Evolutionary conservation across 352 stramenopile genomes (phyloP), one percentile per base, ranked within the genome.

Genomic region (Albugo laibachii): DNA sequence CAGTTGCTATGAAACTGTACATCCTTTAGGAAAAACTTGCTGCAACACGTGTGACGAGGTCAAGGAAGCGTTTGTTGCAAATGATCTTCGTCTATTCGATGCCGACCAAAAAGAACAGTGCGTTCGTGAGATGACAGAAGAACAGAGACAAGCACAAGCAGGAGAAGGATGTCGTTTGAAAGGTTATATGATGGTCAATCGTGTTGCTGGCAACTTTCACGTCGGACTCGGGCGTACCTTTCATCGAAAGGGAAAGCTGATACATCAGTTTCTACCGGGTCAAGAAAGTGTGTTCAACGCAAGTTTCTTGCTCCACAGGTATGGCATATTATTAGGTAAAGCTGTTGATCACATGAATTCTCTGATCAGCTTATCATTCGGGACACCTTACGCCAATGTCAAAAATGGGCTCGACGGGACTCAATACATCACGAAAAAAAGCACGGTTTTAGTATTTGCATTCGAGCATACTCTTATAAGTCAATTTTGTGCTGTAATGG

Each of bases 1-100:
- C 10, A 91, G 80, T 51, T 99, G 95, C 63, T 98, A 95, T 59
- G 84, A 87, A 38, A 88, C 83, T 13, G 59, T 49, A 39, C 76
- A 89, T 52, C 73, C 73, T 20, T 54, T 63, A 1, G 69, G 66
- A 20, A 80, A 79, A 20, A 66, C 60, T 34, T 89, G 77, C 59
- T 89, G 77, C 42, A 89, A 89, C 57, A 73, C 74, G 47, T 89
- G 77, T 55, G 72, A 86, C 15, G 68, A 86, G 16, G 53, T 89
- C 36, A 89, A 89, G 50, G 77, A 87, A 48, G 77, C 77, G 20
- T 87, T 81, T 55, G 82, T 89, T 35, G 48, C 66, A 27, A 82
- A 63, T 40, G 69, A 82, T 20, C 38, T 77, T 21, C 77, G 73
- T 40, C 65, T 89, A 1, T 73, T 86, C 47, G 71, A 84, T 8